Conservation (phyloP, 345 rosid genomes). For the Lepidium aucheri region DNA sequence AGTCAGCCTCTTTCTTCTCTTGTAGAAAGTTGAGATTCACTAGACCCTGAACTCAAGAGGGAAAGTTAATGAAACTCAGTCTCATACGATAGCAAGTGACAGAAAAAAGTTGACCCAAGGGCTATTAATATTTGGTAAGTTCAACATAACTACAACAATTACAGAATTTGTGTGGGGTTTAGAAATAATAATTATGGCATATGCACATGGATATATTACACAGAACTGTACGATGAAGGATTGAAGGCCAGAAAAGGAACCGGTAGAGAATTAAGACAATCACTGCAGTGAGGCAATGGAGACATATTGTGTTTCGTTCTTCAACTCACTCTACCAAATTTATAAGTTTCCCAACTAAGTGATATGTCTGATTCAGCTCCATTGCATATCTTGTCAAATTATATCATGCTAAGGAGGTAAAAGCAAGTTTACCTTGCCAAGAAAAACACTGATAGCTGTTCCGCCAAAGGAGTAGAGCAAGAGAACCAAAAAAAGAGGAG, state of each 20-base stretch:
- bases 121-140: not conserved
- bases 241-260: not conserved
- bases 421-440: conserved; percentile 59
- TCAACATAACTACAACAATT: not conserved
- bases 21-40: conserved; percentile 86
- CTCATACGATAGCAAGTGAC: not conserved
- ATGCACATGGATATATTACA: not conserved
- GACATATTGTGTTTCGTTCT: not conserved
- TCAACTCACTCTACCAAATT: not conserved
- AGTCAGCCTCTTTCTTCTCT: conserved; percentile 98
- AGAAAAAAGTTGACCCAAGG: not conserved
- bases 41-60: conserved; percentile 53
- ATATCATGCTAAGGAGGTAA: not conserved
- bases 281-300: not conserved
- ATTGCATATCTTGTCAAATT: not conserved
- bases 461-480: conserved; percentile 81
- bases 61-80: not conserved
- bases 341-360: not conserved
- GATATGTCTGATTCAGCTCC: not conserved
- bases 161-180: not conserved
- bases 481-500: conserved; percentile 77
- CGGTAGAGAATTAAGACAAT: not conserved
- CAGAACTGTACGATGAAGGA: not conserved
- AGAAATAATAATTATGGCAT: not conserved
- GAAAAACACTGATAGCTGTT: conserved; percentile 70